Percentiles rank a stretch among this genome's conserved stretches.
Conservation (phyloP, 139 green algal species). For the Coelastrella sp. region DNA sequence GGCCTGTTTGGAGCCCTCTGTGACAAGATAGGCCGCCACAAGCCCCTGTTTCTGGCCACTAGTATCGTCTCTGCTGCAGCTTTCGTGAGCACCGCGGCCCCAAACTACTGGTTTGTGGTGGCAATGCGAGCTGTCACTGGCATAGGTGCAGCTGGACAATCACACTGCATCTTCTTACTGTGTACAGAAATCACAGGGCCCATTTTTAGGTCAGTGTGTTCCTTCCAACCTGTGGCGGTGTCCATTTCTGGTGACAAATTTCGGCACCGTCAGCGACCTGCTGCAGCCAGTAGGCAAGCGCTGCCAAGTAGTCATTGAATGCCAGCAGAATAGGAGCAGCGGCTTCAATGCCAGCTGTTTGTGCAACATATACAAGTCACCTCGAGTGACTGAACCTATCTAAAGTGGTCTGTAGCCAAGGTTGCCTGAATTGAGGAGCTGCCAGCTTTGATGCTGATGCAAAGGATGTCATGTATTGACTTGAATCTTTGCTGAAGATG, state of each 20-base stretch:
- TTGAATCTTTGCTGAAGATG: no score
- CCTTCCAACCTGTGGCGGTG: neutral
- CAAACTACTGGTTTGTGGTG: neutral
- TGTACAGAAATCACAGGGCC: slow-evolving; percentile 1
- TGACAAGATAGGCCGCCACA: neutral
- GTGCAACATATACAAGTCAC: no score
- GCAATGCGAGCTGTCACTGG: neutral
- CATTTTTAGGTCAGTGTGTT: neutral
- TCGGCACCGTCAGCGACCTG: no score
- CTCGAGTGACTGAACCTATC: no score
- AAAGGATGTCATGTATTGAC: neutral
- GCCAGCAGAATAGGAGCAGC: no score
- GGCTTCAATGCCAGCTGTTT: no score
- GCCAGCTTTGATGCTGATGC: no score
- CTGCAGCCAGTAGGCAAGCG: no score
- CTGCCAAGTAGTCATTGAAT: no score
- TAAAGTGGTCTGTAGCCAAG: no score
- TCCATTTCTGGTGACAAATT: no score
- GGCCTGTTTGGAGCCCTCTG: slow-evolving; percentile 14
- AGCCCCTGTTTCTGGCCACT: neutral
- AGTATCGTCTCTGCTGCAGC: neutral
- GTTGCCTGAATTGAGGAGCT: no score
- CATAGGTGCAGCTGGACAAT: slow-evolving; percentile 11
- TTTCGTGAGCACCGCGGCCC: neutral
- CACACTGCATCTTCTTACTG: slow-evolving; percentile 21